Conservation (phyloP, 768 basidiomycete genomes). For the Lanmaoa pseudosensibilis region DNA sequence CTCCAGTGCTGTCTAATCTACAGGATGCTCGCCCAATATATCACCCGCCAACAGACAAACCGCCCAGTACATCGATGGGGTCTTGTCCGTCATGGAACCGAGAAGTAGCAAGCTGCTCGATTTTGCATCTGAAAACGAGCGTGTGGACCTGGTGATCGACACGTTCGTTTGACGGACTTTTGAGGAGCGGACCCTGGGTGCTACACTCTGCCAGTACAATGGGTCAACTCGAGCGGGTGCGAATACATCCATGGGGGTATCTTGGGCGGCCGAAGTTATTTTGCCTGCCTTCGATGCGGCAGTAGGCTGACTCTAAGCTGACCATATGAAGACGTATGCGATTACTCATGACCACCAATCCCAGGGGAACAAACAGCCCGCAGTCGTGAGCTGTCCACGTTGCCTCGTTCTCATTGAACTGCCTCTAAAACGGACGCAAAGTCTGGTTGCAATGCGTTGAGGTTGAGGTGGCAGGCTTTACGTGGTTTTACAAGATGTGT, state of each 20-base stretch:
- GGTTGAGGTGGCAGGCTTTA: conserved; percentile 8
- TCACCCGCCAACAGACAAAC: not conserved
- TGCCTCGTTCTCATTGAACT: conserved; percentile 1
- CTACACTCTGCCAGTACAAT: not conserved
- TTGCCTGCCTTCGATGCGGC: conserved; percentile 1
- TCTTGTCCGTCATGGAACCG: conserved; percentile 1
- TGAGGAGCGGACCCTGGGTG: conserved; percentile 20
- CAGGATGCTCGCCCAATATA: conserved; percentile 6
- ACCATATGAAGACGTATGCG: conserved; percentile 6
- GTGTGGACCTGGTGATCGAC: conserved; percentile 27
- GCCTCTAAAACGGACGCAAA: not conserved
- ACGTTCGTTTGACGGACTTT: conserved; percentile 46
- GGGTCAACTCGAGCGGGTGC: not conserved
- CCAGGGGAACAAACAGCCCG: conserved; percentile 2
- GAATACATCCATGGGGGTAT: not conserved
- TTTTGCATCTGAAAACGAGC: conserved; percentile 1
- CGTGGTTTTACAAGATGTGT: conserved; percentile 24
- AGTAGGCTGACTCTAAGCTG: conserved; percentile 5
- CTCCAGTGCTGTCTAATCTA: conserved; percentile 10
- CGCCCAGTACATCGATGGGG: not conserved
- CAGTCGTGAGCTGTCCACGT: conserved; percentile 7
- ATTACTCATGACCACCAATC: not conserved
- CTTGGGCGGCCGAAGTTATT: conserved; percentile 5
- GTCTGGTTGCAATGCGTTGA: conserved; percentile 2
- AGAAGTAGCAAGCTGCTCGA: not conserved